phyloP scores from a whole-genome alignment of 257 asterid species.

The Eucommia ulmoides region DNA sequence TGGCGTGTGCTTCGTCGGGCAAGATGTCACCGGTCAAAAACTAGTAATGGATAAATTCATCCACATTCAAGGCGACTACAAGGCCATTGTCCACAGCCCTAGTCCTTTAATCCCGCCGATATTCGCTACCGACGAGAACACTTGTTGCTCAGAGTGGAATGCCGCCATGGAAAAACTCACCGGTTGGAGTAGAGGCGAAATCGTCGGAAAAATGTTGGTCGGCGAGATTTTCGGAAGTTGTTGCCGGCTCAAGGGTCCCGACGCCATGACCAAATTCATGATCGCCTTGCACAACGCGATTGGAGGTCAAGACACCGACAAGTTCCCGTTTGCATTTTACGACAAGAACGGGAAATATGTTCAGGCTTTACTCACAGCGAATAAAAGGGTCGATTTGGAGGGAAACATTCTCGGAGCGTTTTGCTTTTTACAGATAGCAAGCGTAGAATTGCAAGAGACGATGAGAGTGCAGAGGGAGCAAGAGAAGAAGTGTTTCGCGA shows the following conservation, averaged over 20 bases:
- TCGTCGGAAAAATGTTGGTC: slow-evolving; percentile 68
- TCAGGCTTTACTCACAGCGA: slow-evolving; percentile 69
- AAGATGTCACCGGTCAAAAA: slow-evolving; percentile 78
- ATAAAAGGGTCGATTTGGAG: slow-evolving; percentile 64
- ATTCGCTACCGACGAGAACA: slow-evolving; percentile 81
- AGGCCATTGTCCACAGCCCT: slow-evolving; percentile 82
- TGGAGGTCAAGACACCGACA: slow-evolving; percentile 64
- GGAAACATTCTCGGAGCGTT: slow-evolving; percentile 74
- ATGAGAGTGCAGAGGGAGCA: slow-evolving; percentile 48
- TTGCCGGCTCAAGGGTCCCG: slow-evolving; percentile 64
- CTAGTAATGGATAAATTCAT: slow-evolving; percentile 84
- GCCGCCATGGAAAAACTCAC: slow-evolving; percentile 85
- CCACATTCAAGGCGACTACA: slow-evolving; percentile 81
- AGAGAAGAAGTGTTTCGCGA: slow-evolving; percentile 41
- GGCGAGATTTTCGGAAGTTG: slow-evolving; percentile 78
- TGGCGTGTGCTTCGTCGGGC: slow-evolving; percentile 90
- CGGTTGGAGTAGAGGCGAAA: slow-evolving; percentile 65
- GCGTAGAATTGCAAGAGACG: slow-evolving; percentile 61
- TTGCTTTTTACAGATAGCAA: slow-evolving; percentile 78
- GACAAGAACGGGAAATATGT: slow-evolving; percentile 55
- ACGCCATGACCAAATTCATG: slow-evolving; percentile 66
- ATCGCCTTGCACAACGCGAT: slow-evolving; percentile 72
- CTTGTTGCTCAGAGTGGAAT: slow-evolving; percentile 93
- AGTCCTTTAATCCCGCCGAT: slow-evolving; percentile 85
- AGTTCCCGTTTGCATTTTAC: slow-evolving; percentile 49